phyloP scores from a whole-genome alignment of 2,329 filamentous ascomycete species.

The Aspergillus transmontanensis region DNA sequence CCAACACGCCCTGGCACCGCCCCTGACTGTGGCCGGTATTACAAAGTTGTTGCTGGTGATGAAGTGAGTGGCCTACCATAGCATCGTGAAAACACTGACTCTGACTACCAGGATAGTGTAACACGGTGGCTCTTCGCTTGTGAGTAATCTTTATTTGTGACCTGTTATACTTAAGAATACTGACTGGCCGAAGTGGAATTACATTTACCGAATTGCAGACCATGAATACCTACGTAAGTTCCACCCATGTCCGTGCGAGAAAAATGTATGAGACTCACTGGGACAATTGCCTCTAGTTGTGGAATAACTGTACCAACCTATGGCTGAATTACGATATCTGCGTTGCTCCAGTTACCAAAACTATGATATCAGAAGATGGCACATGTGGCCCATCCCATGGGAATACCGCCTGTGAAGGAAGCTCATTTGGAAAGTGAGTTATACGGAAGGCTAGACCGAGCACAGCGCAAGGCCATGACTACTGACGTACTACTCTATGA shows the following conservation, averaged over 20 bases:
- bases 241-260: not conserved
- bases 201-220: not conserved
- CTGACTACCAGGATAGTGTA: not conserved
- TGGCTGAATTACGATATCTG: conserved; percentile 7
- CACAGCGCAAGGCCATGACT: not conserved
- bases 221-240: conserved; percentile 8
- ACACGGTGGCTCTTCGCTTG: conserved; percentile 6
- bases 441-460: not conserved
- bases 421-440: conserved; percentile 11
- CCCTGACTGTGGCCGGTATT: conserved; percentile 3
- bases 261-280: not conserved
- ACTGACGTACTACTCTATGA: conserved; percentile 5
- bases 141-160: conserved; percentile 1
- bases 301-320: conserved; percentile 8
- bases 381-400: conserved; percentile 7
- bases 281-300: not conserved
- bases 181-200: too few relatives aligned
- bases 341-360: conserved; percentile 7
- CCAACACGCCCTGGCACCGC: conserved; percentile 6
- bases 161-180: not conserved
- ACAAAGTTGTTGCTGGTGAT: conserved; percentile 7
- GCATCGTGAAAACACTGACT: not conserved
- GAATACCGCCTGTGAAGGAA: conserved; percentile 6
- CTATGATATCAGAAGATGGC: conserved; percentile 5
- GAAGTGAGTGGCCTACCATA: not conserved